A percentile compares a stretch with the other conserved stretches of the same genome.
These are phyloP conservation scores for Knoxia roxburghii DNA, from an alignment of 257 asterid species.

Conservation along the genomic window DNA sequence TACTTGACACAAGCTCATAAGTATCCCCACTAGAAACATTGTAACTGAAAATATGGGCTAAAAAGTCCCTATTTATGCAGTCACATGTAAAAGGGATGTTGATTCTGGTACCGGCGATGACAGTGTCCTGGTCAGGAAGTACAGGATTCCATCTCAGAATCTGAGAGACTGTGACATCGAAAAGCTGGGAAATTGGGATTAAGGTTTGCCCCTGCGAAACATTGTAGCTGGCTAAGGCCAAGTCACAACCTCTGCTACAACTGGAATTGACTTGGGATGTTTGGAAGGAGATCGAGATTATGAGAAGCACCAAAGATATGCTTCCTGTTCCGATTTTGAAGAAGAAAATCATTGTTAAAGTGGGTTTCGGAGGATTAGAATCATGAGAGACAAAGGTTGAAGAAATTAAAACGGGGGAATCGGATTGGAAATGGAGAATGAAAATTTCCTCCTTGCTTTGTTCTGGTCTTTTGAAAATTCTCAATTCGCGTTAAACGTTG, in stretches of 20 bases:
- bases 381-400: not conserved
- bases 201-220: conserved; percentile 29
- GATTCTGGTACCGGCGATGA: conserved; percentile 31
- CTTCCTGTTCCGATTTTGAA: conserved; percentile 3
- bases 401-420: no score
- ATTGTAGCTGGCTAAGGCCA: conserved; percentile 65
- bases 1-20: conserved; percentile 27
- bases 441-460: not conserved
- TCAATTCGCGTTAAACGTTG: conserved; percentile 10
- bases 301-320: not conserved
- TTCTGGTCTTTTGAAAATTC: no score
- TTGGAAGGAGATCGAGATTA: conserved; percentile 6
- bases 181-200: conserved; percentile 26
- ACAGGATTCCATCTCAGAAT: conserved; percentile 40
- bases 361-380: conserved; percentile 9
- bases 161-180: conserved; percentile 5
- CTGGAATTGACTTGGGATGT: conserved; percentile 30
- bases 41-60: conserved; percentile 51
- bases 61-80: conserved; percentile 37
- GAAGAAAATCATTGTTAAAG: conserved; percentile 14
- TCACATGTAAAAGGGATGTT: conserved; percentile 73
- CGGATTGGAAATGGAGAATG: not conserved
- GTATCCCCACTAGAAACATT: conserved; percentile 29
- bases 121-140: conserved; percentile 42
- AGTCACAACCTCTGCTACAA: conserved; percentile 58